Percentiles rank a stretch among this genome's conserved stretches.
Conservation (phyloP, 2,329 filamentous ascomycete species). For the Colletotrichum liaoningense region DNA sequence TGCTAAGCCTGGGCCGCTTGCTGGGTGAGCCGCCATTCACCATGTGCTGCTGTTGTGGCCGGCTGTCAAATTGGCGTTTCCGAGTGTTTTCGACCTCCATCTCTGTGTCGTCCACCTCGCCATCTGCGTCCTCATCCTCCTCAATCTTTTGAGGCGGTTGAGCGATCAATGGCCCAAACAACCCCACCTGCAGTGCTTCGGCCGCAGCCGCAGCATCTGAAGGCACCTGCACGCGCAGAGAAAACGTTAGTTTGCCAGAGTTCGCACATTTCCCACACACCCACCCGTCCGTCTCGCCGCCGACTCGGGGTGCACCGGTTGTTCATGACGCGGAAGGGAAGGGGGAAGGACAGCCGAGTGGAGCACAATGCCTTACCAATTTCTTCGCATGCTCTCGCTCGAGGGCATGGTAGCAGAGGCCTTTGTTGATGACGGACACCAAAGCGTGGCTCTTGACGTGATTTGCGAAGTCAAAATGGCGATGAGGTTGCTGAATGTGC, state of each 20-base stretch:
- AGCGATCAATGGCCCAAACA: constrained; percentile 67
- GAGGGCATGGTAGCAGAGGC: constrained; percentile 69
- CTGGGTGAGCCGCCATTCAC: constrained; percentile 64
- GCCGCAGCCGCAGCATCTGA: constrained; percentile 59
- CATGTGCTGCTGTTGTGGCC: constrained; percentile 56
- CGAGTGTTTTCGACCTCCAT: constrained; percentile 57
- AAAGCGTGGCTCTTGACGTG: constrained; percentile 74
- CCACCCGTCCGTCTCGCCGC: constrained; percentile 30
- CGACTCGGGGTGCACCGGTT: constrained; percentile 12
- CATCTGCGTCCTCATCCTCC: constrained; percentile 49
- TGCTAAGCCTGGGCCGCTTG: constrained; percentile 71
- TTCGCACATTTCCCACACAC: constrained; percentile 38
- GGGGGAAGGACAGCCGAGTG: constrained; percentile 25
- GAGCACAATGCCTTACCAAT: constrained; percentile 55
- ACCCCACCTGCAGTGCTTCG: constrained; percentile 60
- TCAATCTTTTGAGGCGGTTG: constrained; percentile 55
- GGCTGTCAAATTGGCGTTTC: constrained; percentile 61
- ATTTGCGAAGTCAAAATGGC: constrained; percentile 71
- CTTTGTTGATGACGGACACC: constrained; percentile 72
- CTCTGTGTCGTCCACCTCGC: constrained; percentile 50
- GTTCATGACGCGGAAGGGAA: constrained; percentile 36
- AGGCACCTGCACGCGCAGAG: constrained; percentile 56
- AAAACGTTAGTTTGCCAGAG: constrained; percentile 48
- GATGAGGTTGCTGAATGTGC: constrained; percentile 71
- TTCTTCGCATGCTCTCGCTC: constrained; percentile 65